A percentile compares a stretch with the other conserved stretches of the same genome.
These are phyloP conservation scores for Aspergillus bridgeri DNA, from an alignment of 495 filamentous ascomycete species.

Conservation along the genomic window DNA sequence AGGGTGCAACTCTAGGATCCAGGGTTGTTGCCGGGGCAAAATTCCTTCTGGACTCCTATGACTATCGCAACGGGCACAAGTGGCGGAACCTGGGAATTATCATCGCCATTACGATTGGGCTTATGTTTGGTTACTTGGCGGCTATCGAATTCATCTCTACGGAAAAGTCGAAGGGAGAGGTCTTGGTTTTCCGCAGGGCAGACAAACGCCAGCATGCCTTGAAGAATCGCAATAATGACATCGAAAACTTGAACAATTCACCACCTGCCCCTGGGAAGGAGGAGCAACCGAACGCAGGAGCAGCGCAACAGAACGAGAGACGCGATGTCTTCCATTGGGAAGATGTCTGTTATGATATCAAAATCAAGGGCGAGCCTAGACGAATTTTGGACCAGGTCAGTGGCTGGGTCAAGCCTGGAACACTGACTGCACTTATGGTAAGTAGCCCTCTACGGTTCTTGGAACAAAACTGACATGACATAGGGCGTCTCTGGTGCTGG, in stretches of 20 bases:
- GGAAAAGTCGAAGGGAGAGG: conserved; percentile 35
- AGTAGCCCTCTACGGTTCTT: neutral
- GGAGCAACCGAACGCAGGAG: neutral
- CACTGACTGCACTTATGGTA: conserved; percentile 60
- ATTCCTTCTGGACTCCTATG: conserved; percentile 46
- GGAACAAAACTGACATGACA: neutral
- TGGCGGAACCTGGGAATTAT: conserved; percentile 63
- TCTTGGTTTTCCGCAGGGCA: conserved; percentile 39
- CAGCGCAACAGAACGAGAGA: neutral
- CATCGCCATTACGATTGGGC: conserved; percentile 53
- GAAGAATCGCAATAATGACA: conserved; percentile 13
- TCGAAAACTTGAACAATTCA: conserved; percentile 21
- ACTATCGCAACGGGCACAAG: conserved; percentile 46
- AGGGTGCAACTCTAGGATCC: conserved; percentile 45
- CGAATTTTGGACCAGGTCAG: conserved; percentile 54
- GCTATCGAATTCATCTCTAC: conserved; percentile 29
- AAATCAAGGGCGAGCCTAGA: conserved; percentile 46
- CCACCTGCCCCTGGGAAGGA: neutral
- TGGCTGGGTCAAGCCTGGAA: conserved; percentile 65
- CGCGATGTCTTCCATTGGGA: conserved; percentile 62
- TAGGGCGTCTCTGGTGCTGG: conserved; percentile 50
- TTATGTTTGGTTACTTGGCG: conserved; percentile 37
- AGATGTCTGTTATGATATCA: conserved; percentile 62
- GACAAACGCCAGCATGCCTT: conserved; percentile 17
- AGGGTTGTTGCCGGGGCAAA: conserved; percentile 39